Conservation (phyloP, 2,329 filamentous ascomycete genomes). For the Coniochaeta sp. region DNA sequence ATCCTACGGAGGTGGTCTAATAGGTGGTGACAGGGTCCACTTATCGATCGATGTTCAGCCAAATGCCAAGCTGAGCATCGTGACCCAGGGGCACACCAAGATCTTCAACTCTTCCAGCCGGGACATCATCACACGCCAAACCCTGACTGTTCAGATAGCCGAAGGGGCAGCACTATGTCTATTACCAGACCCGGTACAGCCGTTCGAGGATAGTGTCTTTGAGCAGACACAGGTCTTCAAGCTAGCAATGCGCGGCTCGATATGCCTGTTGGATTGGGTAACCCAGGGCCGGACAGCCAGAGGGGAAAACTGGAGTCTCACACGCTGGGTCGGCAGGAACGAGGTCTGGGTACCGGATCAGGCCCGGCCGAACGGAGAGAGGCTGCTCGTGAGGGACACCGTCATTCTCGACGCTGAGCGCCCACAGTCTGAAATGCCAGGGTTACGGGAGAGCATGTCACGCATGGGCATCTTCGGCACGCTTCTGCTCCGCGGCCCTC, state of each 20-base stretch:
- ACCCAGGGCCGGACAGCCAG: conserved; percentile 78
- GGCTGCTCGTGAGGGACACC: conserved; percentile 75
- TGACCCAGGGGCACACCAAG: conserved; percentile 82
- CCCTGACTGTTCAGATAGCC: conserved; percentile 42
- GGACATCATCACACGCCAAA: conserved; percentile 51
- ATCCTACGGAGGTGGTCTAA: conserved; percentile 89
- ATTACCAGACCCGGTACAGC: conserved; percentile 88
- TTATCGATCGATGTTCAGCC: conserved; percentile 61
- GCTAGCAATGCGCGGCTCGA: conserved; percentile 46
- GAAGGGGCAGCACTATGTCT: conserved; percentile 51
- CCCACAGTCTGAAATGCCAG: conserved; percentile 29
- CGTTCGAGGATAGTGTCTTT: conserved; percentile 78
- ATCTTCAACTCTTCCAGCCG: conserved; percentile 72
- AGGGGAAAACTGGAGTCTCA: conserved; percentile 83
- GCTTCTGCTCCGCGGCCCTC: conserved; percentile 69
- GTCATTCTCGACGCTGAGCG: conserved; percentile 60
- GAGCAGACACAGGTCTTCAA: conserved; percentile 77
- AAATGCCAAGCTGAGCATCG: conserved; percentile 59
- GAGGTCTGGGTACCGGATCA: conserved; percentile 62
- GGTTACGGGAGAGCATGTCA: conserved; percentile 60
- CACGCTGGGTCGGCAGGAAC: conserved; percentile 74
- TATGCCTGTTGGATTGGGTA: conserved; percentile 92
- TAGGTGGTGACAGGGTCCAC: conserved; percentile 77
- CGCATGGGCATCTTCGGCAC: conserved; percentile 75
- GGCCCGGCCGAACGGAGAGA: conserved; percentile 28